Base-by-base conservation (phyloP, 495 filamentous ascomycete genomes). In the Talaromyces wortmannii region DNA sequence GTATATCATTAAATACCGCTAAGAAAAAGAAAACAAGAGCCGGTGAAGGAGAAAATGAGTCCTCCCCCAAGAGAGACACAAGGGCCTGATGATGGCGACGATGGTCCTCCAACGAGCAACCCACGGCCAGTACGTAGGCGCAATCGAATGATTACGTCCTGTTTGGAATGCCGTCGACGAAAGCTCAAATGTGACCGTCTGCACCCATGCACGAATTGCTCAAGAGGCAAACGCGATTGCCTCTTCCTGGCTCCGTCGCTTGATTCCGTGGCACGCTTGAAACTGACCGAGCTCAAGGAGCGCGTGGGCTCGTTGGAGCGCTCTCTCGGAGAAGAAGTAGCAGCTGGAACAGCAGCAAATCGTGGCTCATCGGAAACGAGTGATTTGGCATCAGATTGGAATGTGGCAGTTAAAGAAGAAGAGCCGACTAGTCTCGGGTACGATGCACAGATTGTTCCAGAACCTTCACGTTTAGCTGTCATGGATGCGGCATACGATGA, bases 161-260 rank as follows among this genome's bases (percentile, higher is more conserved):
- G 85, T 66, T 68, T 88, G 32, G 84, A 88, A 69, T 90, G 86
- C 59, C 79, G 86, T 16, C 78, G 83, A 32, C 75, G 86, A 29
- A 89, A 90, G 72, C 74, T 88, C 50, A 86, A 86, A 63, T 90
- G 86, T 70, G 81, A 84, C 68, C 87, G 86, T 18, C 70, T 68
- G 18, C 73, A 83, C 55, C 85, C 86, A 54, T 91, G 87, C 61
- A 76, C 72, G 57, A 88, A 88, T 62, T 90, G 87, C 66, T 51
- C 55, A 6, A 56, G 51, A 18, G 55, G 47, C 7, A 45, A 45
- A 16, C 55, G 70, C 67, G 54, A 50, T 50, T 59, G 47, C 29
- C 29, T 54, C 11, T 30, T 55, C 15, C 6, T 50, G 47, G 32
- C 36, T 12, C 32, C 18, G 48, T 57, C 50, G 45, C 30, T 30